Evolutionary conservation across 2,329 filamentous ascomycete genomes (phyloP).

Genomic region (Bipolaris gigantea): DNA sequence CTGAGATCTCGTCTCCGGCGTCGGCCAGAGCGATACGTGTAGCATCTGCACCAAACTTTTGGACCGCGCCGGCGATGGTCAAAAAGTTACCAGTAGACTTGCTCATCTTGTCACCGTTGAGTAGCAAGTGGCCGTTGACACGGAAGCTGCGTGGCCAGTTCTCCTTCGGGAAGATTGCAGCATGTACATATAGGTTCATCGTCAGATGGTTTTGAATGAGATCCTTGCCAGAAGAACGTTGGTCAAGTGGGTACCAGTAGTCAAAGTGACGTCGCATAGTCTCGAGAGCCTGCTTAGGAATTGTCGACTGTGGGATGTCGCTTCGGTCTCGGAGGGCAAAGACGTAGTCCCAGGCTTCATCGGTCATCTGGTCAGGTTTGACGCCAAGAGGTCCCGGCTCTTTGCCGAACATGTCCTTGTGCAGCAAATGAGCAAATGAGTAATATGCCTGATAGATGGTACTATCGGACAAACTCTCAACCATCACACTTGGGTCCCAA

Average conservation of each 20-base stretch:
- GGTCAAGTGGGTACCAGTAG: constrained; percentile 94
- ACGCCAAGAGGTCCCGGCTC: constrained; percentile 52
- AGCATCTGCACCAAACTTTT: constrained; percentile 94
- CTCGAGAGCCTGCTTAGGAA: constrained; percentile 72
- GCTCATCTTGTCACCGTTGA: constrained; percentile 98
- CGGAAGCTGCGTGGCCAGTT: constrained; percentile 88
- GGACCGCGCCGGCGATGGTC: constrained; percentile 79
- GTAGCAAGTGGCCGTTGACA: constrained; percentile 87
- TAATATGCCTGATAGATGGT: constrained; percentile 85
- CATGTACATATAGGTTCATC: constrained; percentile 92
- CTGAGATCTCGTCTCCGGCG: constrained; percentile 88
- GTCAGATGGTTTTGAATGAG: constrained; percentile 78
- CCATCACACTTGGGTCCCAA: constrained; percentile 88
- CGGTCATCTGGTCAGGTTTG: constrained; percentile 82
- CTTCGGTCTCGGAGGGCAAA: constrained; percentile 78
- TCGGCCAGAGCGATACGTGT: constrained; percentile 89
- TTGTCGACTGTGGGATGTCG: constrained; percentile 68
- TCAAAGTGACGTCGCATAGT: constrained; percentile 88
- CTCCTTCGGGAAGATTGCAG: constrained; percentile 82
- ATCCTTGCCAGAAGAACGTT: constrained; percentile 84
- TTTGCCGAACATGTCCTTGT: constrained; percentile 84
- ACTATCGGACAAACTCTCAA: constrained; percentile 88
- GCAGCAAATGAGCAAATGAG: constrained; percentile 65
- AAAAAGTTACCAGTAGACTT: constrained; percentile 98
- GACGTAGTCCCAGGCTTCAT: constrained; percentile 95